Base-by-base conservation (phyloP, 2,329 filamentous ascomycete genomes). In the Magnaporthales sp. region DNA sequence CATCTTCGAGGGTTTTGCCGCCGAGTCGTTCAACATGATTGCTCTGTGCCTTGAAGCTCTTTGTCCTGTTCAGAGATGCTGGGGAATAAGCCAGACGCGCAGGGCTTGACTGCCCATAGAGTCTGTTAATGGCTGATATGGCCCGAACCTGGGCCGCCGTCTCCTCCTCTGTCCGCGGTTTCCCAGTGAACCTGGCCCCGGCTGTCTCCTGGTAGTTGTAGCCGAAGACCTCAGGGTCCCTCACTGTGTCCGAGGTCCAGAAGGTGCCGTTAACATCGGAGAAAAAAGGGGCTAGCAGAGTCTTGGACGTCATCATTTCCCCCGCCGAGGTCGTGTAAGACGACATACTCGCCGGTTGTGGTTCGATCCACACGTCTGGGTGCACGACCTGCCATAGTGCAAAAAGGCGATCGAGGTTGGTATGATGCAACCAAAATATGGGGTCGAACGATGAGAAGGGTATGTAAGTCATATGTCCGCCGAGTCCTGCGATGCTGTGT, bases 371-470 rank as follows among this genome's bases (percentile, higher is more conserved):
- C 30, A 84, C 84, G 24, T 86, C 79, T 0, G 89, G 90, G 69
- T 95, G 84, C 15, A 95, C 76, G 0, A 83, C 80, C 77, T 95
- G 91, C 91, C 91, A 95, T 68, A 96, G 84, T 32, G 91, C 86
- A 69, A 92, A 86, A 30, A 91, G 76, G 2, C 92, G 86, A 73
- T 96, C 92, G 8, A 92, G 84, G 76, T 91, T 93, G 69, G 82
- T 80, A 72, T 94, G 91, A 72, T 94, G 91, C 9, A 94, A 77
- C 77, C 89, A 91, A 77, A 89, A 91, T 76, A 94, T 79, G 0
- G 91, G 91, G 73, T 96, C 92, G 73, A 92, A 96, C 0, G 89
- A 85, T 1, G 91, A 90, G 71, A 90, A 89, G 22, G 87, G 86
- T 32, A 88, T 86, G 75, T 86, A 90, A 58, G 84, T 86, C 85